These are phyloP conservation scores for Ceratocystis cubensis DNA, from an alignment of 2,329 filamentous ascomycete species.

Conservation along the genomic window DNA sequence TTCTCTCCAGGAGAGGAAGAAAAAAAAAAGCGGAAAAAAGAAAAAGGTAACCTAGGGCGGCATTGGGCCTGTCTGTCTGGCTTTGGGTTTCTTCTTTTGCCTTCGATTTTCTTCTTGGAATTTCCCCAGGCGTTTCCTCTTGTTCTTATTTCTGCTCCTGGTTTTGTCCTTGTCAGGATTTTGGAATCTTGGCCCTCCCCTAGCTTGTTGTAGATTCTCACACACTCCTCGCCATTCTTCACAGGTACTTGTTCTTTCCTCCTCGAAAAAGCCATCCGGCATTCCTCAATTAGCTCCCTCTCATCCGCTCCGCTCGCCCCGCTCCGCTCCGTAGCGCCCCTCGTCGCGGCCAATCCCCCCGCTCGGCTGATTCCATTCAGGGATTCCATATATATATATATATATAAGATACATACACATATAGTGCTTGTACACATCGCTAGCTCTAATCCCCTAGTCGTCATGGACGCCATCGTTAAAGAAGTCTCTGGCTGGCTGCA, in stretches of 20 bases:
- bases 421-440: neutral
- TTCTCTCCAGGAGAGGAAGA: neutral
- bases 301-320: neutral
- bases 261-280: too few species aligned
- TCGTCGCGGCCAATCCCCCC: neutral
- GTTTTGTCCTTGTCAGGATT: neutral
- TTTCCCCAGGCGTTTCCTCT: neutral
- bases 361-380: too few species aligned
- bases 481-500: slow-evolving; percentile 13
- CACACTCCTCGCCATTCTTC: too few species aligned
- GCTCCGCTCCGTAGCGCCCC: neutral
- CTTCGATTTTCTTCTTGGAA: slow-evolving; percentile 1
- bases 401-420: too few species aligned
- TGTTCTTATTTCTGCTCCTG: neutral
- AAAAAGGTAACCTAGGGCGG: neutral
- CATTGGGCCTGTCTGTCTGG: neutral
- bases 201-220: neutral
- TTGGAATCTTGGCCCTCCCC: neutral
- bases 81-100: slow-evolving; percentile 3
- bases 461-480: slow-evolving; percentile 12
- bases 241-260: too few species aligned
- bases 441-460: neutral
- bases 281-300: neutral
- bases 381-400: too few species aligned
- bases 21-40: too few species aligned